Evolutionary conservation across 805 yeast species (phyloP).

Genomic region (Barnettozyma sucrosica): DNA sequence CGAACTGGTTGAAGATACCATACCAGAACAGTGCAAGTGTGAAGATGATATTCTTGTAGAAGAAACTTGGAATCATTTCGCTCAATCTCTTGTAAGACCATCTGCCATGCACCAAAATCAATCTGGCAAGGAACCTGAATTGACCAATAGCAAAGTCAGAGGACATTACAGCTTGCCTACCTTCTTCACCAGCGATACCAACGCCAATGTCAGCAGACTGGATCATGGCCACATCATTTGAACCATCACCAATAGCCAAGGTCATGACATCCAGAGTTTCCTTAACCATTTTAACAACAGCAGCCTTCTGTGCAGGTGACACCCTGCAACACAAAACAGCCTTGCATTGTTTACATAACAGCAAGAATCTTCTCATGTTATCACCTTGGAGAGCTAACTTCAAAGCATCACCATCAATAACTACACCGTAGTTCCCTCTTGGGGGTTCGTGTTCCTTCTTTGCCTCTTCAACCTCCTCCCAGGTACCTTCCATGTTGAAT

Average conservation of each 20-base stretch:
- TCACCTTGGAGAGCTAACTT: slow-evolving; percentile 44
- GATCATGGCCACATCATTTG: slow-evolving; percentile 88
- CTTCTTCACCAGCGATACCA: slow-evolving; percentile 91
- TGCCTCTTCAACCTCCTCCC: slow-evolving; percentile 50
- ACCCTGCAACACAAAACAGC: slow-evolving; percentile 85
- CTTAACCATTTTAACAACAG: slow-evolving; percentile 76
- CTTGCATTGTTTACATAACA: slow-evolving; percentile 72
- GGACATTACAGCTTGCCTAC: slow-evolving; percentile 84
- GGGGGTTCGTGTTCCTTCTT: slow-evolving; percentile 62
- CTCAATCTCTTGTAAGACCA: slow-evolving; percentile 81
- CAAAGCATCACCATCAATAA: slow-evolving; percentile 79
- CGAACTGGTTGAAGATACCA: slow-evolving; percentile 68
- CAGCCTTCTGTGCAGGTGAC: slow-evolving; percentile 82
- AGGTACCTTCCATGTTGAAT: slow-evolving; percentile 54
- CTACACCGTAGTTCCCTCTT: slow-evolving; percentile 56
- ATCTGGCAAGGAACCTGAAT: slow-evolving; percentile 62
- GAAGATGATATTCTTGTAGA: slow-evolving; percentile 73
- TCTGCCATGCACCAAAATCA: slow-evolving; percentile 73
- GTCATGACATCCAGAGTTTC: slow-evolving; percentile 75
- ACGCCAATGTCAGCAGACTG: slow-evolving; percentile 86
- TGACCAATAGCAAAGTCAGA: slow-evolving; percentile 85
- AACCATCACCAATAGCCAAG: slow-evolving; percentile 83
- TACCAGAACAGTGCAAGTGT: slow-evolving; percentile 74
- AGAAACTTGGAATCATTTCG: slow-evolving; percentile 80
- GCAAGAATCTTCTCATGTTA: slow-evolving; percentile 51